Conservation (phyloP, 805 yeast genomes). For the Lachancea dasiensis region DNA sequence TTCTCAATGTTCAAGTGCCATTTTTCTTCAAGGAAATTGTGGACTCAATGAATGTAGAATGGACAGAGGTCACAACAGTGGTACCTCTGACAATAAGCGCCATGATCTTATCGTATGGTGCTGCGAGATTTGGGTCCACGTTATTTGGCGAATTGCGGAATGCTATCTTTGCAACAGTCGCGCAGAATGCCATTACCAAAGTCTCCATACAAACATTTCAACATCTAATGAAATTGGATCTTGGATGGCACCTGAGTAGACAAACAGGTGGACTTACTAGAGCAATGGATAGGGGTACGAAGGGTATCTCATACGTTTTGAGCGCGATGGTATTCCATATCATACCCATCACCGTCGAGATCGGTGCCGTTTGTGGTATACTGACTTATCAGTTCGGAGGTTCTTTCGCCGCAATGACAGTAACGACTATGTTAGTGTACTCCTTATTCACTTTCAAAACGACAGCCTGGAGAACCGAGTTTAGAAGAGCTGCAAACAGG, state of each 20-base stretch:
- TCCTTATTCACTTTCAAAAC: conserved; percentile 83
- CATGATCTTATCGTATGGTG: conserved; percentile 79
- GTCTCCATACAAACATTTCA: conserved; percentile 85
- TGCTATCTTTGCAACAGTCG: conserved; percentile 92
- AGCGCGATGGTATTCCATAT: conserved; percentile 98
- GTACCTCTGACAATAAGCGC: conserved; percentile 51
- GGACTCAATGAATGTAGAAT: conserved; percentile 89
- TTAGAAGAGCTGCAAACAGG: conserved; percentile 80
- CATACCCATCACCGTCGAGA: conserved; percentile 87
- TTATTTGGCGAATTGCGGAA: conserved; percentile 90
- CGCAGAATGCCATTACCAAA: conserved; percentile 85
- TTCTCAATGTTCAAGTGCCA: conserved; percentile 92
- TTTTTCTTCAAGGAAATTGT: conserved; percentile 84
- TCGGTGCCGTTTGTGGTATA: conserved; percentile 87
- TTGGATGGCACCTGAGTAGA: conserved; percentile 81
- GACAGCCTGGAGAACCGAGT: conserved; percentile 93
- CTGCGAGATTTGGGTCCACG: conserved; percentile 91
- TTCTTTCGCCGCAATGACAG: conserved; percentile 82
- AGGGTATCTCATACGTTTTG: conserved; percentile 89
- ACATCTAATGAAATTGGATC: conserved; percentile 77
- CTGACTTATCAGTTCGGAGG: conserved; percentile 88
- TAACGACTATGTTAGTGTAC: conserved; percentile 83
- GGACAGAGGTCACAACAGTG: conserved; percentile 62
- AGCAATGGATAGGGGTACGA: conserved; percentile 96
- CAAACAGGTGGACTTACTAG: conserved; percentile 96